These are phyloP conservation scores for Fusarium denticulatum DNA, from an alignment of 2,329 filamentous ascomycete genomes.

Conservation along the genomic window DNA sequence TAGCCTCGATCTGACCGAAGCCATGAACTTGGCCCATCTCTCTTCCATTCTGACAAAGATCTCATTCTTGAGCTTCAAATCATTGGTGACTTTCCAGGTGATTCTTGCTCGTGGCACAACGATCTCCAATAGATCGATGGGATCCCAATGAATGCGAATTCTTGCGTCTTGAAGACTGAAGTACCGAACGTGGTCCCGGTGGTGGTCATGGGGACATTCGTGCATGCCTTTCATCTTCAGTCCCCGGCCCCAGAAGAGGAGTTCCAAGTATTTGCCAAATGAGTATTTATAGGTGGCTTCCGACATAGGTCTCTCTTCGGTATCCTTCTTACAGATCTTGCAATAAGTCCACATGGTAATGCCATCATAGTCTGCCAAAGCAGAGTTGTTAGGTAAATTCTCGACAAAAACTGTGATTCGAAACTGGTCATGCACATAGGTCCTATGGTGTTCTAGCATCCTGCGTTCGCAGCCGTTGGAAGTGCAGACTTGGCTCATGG, in stretches of 20 bases:
- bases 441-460: slow-evolving; percentile 92
- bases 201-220: slow-evolving; percentile 87
- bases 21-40: slow-evolving; percentile 85
- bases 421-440: slow-evolving; percentile 96
- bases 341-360: slow-evolving; percentile 99
- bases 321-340: slow-evolving; percentile 90
- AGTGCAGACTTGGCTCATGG: slow-evolving; percentile 79
- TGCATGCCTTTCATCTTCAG: slow-evolving; percentile 77
- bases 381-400: slow-evolving; percentile 55
- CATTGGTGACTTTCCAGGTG: slow-evolving; percentile 98
- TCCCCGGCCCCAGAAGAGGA: slow-evolving; percentile 93
- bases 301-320: slow-evolving; percentile 90
- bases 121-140: slow-evolving; percentile 92
- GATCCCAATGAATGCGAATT: slow-evolving; percentile 90
- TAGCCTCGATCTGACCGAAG: slow-evolving; percentile 83
- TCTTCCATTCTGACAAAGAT: slow-evolving; percentile 84
- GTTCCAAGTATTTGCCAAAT: slow-evolving; percentile 96
- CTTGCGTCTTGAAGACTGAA: slow-evolving; percentile 90
- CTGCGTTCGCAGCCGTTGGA: slow-evolving; percentile 86
- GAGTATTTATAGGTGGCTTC: slow-evolving; percentile 97
- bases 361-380: slow-evolving; percentile 61
- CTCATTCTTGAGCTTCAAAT: slow-evolving; percentile 91
- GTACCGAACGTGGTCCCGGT: slow-evolving; percentile 90
- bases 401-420: slow-evolving; percentile 93
- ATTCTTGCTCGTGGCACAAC: slow-evolving; percentile 89